Conservation (phyloP, 2,329 filamentous ascomycete genomes). For the Fusarium solani-melongenae region DNA sequence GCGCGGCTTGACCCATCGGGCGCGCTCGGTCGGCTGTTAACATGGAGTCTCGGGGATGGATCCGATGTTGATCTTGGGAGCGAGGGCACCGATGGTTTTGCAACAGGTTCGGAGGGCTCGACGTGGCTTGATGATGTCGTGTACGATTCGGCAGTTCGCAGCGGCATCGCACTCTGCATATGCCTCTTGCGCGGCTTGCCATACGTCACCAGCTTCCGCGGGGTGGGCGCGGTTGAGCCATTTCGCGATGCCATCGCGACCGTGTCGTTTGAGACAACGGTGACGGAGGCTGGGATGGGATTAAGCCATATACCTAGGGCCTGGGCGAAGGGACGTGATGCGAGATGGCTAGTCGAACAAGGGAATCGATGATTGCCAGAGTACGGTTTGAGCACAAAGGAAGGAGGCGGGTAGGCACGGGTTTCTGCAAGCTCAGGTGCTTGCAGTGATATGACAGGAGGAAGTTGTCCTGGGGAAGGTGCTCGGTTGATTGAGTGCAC, state of each 20-base stretch:
- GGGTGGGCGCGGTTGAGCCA: conserved; percentile 33
- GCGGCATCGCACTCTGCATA: conserved; percentile 34
- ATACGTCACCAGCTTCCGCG: conserved; percentile 43
- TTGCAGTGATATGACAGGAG: conserved; percentile 8
- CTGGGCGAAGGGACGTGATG: background rate
- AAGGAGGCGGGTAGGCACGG: conserved; percentile 7
- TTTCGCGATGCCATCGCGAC: conserved; percentile 35
- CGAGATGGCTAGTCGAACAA: background rate
- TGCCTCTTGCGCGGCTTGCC: conserved; percentile 42
- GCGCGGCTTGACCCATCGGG: conserved; percentile 3
- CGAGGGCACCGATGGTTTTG: conserved; percentile 28
- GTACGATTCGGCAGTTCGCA: conserved; percentile 34
- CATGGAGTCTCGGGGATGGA: conserved; percentile 20
- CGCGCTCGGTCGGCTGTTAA: conserved; percentile 9
- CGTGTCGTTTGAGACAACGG: conserved; percentile 11
- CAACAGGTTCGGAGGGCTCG: conserved; percentile 15
- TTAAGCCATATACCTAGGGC: conserved; percentile 22
- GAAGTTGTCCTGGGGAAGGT: background rate
- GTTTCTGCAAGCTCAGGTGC: conserved; percentile 10
- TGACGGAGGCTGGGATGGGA: conserved; percentile 4
- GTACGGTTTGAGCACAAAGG: conserved; percentile 12
- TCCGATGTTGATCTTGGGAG: conserved; percentile 29
- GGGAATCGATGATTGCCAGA: background rate
- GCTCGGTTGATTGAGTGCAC: conserved; percentile 1
- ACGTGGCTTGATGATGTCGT: conserved; percentile 17